Evolutionary conservation across 352 stramenopile species (phyloP).

Genomic region (Globisporangium radiosum): DNA sequence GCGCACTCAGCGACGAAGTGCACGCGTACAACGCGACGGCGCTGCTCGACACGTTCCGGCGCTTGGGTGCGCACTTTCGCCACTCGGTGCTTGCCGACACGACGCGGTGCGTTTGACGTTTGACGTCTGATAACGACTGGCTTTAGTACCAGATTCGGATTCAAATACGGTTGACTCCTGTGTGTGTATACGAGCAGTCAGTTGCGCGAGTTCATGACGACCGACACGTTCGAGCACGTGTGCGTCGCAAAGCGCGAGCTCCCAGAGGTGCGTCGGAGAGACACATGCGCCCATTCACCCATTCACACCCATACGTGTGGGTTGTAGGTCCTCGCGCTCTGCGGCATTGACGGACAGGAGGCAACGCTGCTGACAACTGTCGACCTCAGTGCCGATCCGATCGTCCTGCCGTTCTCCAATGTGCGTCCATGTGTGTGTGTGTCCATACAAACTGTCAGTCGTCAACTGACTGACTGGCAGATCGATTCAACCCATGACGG

Average conservation of each 20-base stretch:
- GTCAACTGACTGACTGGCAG: not conserved
- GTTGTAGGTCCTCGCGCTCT: constrained; percentile 35
- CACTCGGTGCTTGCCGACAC: constrained; percentile 50
- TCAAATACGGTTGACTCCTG: too few relatives aligned
- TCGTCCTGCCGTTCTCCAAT: constrained; percentile 61
- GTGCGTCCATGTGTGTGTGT: constrained; percentile 14
- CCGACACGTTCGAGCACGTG: constrained; percentile 65
- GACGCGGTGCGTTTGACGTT: constrained; percentile 35
- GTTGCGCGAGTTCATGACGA: constrained; percentile 52
- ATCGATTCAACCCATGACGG: too few relatives aligned
- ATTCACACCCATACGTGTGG: not conserved
- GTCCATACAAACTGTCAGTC: not conserved
- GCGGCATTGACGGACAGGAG: constrained; percentile 48
- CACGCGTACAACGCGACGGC: constrained; percentile 66
- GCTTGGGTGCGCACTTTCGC: constrained; percentile 53
- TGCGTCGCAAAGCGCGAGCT: constrained; percentile 40
- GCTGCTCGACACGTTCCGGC: constrained; percentile 61
- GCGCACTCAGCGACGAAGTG: constrained; percentile 61
- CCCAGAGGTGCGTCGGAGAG: constrained; percentile 15
- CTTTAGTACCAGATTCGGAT: not conserved
- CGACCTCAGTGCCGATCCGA: constrained; percentile 29
- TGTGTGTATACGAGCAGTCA: constrained; percentile 23
- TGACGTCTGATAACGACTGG: not conserved
- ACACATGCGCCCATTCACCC: not conserved
- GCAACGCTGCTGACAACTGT: constrained; percentile 53